Conservation (phyloP, 2,329 filamentous ascomycete species). For the Aspergillus felis region DNA sequence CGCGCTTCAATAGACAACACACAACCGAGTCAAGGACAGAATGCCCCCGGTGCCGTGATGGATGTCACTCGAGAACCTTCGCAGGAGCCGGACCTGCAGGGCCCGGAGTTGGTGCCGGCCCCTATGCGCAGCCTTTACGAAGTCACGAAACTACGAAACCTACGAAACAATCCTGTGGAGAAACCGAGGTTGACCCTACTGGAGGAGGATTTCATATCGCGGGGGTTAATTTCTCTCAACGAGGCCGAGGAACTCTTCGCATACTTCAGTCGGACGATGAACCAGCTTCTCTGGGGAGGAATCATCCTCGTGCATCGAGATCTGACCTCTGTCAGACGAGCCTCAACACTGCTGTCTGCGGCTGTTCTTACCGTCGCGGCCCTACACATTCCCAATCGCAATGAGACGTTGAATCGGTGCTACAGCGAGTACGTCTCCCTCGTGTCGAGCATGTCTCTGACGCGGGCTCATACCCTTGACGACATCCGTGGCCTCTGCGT, state of each 20-base stretch:
- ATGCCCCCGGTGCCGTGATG: constrained; percentile 29
- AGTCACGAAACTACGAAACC: constrained; percentile 48
- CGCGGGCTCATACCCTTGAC: constrained; percentile 55
- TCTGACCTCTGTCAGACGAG: constrained; percentile 50
- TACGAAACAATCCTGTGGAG: constrained; percentile 36
- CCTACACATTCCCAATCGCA: constrained; percentile 54
- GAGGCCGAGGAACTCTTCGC: constrained; percentile 52
- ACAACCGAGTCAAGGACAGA: constrained; percentile 24
- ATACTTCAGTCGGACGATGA: constrained; percentile 50
- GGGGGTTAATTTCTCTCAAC: constrained; percentile 44
- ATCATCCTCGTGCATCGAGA: constrained; percentile 50
- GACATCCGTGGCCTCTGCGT: constrained; percentile 58
- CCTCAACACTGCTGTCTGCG: constrained; percentile 53
- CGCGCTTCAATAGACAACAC: constrained; percentile 23
- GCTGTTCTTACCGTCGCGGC: constrained; percentile 57
- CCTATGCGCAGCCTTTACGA: constrained; percentile 55
- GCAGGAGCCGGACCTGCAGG: constrained; percentile 40
- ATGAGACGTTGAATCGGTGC: constrained; percentile 51
- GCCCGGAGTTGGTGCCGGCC: constrained; percentile 44
- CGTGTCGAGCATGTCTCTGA: constrained; percentile 56
- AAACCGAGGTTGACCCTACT: constrained; percentile 36
- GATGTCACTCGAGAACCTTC: constrained; percentile 47
- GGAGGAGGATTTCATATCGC: constrained; percentile 49
- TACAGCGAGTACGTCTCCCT: constrained; percentile 56
- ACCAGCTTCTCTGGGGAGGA: constrained; percentile 51